phyloP scores from a whole-genome alignment of 1,284 basidiomycete genomes.

The Sparassis latifolia region DNA sequence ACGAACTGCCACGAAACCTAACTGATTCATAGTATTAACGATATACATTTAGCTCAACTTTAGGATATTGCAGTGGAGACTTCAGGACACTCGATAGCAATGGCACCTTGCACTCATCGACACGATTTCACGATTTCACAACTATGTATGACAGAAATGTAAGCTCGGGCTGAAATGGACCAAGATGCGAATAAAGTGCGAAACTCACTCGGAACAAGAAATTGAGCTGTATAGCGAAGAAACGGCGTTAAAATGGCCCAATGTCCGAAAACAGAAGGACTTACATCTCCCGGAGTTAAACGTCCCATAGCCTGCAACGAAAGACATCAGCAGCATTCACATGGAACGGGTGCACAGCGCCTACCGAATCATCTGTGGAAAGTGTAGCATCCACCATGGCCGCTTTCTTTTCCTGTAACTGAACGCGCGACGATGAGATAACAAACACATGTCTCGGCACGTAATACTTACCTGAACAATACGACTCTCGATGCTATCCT shows the following conservation, averaged over 20 bases:
- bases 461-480: slow-evolving; percentile 60
- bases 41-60: too few species aligned
- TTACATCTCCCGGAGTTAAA: slow-evolving; percentile 82
- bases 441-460: neutral
- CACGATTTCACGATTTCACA: too few species aligned
- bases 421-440: slow-evolving; percentile 14
- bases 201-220: slow-evolving; percentile 70
- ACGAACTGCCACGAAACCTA: too few species aligned
- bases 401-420: slow-evolving; percentile 93
- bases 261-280: slow-evolving; percentile 26
- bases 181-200: too few species aligned
- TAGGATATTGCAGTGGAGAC: too few species aligned
- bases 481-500: slow-evolving; percentile 94
- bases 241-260: slow-evolving; percentile 1
- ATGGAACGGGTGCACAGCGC: slow-evolving; percentile 14
- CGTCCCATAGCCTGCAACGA: slow-evolving; percentile 73
- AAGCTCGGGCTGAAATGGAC: neutral
- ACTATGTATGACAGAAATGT: neutral
- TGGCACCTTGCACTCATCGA: too few species aligned
- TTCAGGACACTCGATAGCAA: too few species aligned
- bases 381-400: slow-evolving; percentile 80
- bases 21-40: too few species aligned
- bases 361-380: slow-evolving; percentile 68
- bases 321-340: slow-evolving; percentile 12
- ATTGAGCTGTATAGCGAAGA: slow-evolving; percentile 40